A percentile compares a stretch with the other conserved stretches of the same genome.
Conservation (phyloP, 192 early-diverging fungal species). For the Backusella parvicylindrica region DNA sequence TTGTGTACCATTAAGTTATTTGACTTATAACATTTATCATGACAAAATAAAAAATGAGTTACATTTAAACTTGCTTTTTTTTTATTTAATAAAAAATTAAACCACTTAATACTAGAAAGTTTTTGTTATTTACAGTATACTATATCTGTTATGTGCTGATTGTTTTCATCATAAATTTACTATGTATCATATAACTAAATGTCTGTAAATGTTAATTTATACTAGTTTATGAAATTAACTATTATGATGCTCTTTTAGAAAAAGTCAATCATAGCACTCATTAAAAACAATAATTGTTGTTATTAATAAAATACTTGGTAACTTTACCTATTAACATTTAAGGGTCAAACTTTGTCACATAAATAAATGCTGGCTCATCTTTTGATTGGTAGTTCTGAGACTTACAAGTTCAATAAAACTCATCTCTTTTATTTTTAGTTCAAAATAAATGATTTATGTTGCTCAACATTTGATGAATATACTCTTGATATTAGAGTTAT, state of each 20-base stretch:
- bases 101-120: background rate
- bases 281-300: background rate
- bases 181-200: background rate
- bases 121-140: background rate
- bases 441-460: background rate
- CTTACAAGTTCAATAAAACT: background rate
- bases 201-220: background rate
- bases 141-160: background rate
- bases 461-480: background rate
- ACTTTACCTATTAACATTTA: background rate
- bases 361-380: background rate
- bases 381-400: background rate
- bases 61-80: background rate
- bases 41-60: background rate
- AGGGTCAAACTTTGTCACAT: background rate
- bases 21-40: background rate
- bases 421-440: background rate
- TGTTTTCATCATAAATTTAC: background rate
- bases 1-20: background rate
- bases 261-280: background rate
- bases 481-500: background rate
- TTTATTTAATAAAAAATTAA: background rate
- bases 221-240: background rate
- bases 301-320: background rate
- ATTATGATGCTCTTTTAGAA: background rate